Evolutionary conservation across 1,284 basidiomycete genomes (phyloP).

Genomic region (Ustilago esculenta): DNA sequence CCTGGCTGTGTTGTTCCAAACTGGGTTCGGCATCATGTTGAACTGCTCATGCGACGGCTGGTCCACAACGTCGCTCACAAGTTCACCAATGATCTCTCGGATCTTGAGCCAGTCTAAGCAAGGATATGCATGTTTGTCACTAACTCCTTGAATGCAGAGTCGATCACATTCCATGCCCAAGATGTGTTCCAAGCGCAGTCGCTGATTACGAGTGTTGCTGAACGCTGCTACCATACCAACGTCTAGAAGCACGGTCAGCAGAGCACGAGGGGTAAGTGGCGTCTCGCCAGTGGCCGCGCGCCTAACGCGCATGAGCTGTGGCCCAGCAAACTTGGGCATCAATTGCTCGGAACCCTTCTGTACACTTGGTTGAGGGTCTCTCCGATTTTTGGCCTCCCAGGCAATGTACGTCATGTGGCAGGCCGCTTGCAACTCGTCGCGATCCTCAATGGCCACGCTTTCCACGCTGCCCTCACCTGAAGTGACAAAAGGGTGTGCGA

Average conservation of each 20-base stretch:
- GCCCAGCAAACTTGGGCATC: slow-evolving; percentile 2
- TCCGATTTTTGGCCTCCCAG: slow-evolving; percentile 13
- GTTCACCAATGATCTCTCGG: neutral
- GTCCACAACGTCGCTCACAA: neutral
- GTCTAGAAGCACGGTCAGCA: slow-evolving; percentile 7
- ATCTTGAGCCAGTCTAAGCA: slow-evolving; percentile 3
- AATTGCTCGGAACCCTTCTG: neutral
- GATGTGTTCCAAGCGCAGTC: neutral
- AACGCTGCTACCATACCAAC: slow-evolving; percentile 1
- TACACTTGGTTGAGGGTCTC: neutral
- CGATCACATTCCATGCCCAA: neutral
- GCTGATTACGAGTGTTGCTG: neutral
- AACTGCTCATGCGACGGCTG: neutral
- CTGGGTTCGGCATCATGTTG: neutral
- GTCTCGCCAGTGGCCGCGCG: neutral
- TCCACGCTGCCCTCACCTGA: too few species aligned
- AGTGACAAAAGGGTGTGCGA: too few species aligned
- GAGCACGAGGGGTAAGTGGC: slow-evolving; percentile 2
- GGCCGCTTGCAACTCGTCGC: too few species aligned
- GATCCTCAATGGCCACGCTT: neutral
- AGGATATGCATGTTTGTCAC: slow-evolving; percentile 2
- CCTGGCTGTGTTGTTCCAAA: neutral
- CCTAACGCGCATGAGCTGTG: neutral
- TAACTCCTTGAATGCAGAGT: slow-evolving; percentile 4
- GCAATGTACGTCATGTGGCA: slow-evolving; percentile 13